A percentile compares a stretch with the other conserved stretches of the same genome.
Conservation (phyloP, 2,329 filamentous ascomycete genomes). For the Mollisiaceae sp. region DNA sequence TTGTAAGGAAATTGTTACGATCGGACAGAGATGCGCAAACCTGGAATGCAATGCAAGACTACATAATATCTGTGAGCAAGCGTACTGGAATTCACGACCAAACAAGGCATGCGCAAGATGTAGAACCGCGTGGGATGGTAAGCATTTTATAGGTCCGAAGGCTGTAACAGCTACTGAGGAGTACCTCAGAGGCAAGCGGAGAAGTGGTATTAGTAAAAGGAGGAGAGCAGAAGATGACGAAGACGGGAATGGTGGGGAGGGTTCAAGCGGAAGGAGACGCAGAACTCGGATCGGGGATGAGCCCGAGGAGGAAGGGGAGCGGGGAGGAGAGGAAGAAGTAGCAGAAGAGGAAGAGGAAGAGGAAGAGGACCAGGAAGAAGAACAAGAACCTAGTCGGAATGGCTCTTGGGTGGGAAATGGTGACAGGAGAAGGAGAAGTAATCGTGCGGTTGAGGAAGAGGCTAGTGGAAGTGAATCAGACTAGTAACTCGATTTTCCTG, state of each 20-base stretch:
- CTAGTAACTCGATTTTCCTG: background rate
- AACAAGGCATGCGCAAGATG: slow-evolving; percentile 70
- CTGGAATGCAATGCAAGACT: slow-evolving; percentile 71
- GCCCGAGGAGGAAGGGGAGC: slow-evolving; percentile 13
- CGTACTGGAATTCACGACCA: slow-evolving; percentile 68
- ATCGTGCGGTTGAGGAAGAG: slow-evolving; percentile 10
- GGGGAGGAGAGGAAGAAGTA: background rate
- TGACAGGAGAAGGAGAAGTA: slow-evolving; percentile 16
- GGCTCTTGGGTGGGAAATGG: background rate
- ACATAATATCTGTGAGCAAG: slow-evolving; percentile 77
- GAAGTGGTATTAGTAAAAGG: slow-evolving; percentile 34
- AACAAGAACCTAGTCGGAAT: slow-evolving; percentile 12
- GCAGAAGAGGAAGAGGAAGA: slow-evolving; percentile 25
- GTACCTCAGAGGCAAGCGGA: slow-evolving; percentile 40
- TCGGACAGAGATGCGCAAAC: slow-evolving; percentile 77
- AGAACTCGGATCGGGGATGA: slow-evolving; percentile 12
- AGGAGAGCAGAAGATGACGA: slow-evolving; percentile 28
- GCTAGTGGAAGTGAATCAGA: slow-evolving; percentile 7
- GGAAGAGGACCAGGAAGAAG: slow-evolving; percentile 25
- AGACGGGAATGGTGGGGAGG: slow-evolving; percentile 24
- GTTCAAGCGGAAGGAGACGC: slow-evolving; percentile 2
- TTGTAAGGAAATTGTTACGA: slow-evolving; percentile 87
- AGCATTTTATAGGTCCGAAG: slow-evolving; percentile 42
- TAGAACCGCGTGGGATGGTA: slow-evolving; percentile 52
- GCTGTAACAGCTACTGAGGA: slow-evolving; percentile 42